Evolutionary conservation across 1,139 yeast genomes (phyloP), one percentile per base, ranked within the genome.

Genomic region (Sporopachydermia cereana): DNA sequence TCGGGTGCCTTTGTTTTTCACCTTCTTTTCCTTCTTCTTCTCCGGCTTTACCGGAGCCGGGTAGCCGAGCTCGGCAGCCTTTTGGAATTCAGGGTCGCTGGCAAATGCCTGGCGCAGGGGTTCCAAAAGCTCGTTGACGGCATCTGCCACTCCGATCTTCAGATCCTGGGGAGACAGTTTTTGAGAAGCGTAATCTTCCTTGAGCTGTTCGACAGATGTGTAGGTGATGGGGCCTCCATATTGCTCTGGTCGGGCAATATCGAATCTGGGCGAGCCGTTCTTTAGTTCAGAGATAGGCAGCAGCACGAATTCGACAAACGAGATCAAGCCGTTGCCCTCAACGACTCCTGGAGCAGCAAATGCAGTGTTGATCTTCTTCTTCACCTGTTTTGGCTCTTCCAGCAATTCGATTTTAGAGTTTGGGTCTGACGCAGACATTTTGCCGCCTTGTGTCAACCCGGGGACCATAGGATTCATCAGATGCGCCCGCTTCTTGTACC

Each of bases 381-480:
- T 82, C 47, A 93, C 91, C 39, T 68, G 66, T 60, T 84, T 84
- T 52, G 96, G 95, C 44, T 82, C 91, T 63, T 93, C 99, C 52
- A 89, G 68, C 44, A 93, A 64, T 59, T 91, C 98, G 51, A 91
- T 88, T 68, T 93, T 93, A 47, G 97, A 88, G 71, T 88, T 91
- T 55, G 98, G 97, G 68, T 91, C 98, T 24, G 96, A 85, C 1
- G 98, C 96, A 59, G 96, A 86, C 99, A 93, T 93, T 63, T 93
- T 93, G 7, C 93, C 98, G 56, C 97, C 97, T 67, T 88, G 96
- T 41, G 83, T 79, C 58, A 93, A 76, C 47, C 98, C 98, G 43
- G 98, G 98, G 41, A 93, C 95, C 98, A 93, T 91, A 46, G 86
- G 89, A 69, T 91, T 93, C 99, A 93, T 93, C 62, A 93, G 74